Conservation (phyloP, 352 stramenopile genomes). For the Phytopythium litorale region DNA sequence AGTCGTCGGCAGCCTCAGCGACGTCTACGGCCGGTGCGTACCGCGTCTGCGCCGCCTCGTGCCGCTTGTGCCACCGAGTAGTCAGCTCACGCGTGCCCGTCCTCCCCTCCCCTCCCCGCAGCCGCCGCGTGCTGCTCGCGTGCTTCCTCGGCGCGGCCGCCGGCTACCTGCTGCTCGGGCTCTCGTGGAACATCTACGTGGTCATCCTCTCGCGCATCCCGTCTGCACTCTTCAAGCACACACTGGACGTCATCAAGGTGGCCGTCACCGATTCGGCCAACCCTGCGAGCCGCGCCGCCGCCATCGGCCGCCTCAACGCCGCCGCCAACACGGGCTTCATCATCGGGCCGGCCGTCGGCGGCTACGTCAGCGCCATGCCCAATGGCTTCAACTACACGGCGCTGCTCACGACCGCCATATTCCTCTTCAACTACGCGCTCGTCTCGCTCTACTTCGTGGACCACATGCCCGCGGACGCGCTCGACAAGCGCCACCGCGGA, state of each 20-base stretch:
- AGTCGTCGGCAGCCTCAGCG: conserved; percentile 66
- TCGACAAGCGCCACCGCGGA: neutral
- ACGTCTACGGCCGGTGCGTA: conserved; percentile 51
- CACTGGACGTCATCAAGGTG: conserved; percentile 76
- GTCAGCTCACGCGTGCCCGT: too few relatives aligned
- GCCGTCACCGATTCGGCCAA: conserved; percentile 57
- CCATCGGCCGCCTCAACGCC: conserved; percentile 71
- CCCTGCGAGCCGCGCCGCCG: conserved; percentile 23
- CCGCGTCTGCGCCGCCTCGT: too few relatives aligned
- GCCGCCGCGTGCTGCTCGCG: conserved; percentile 48
- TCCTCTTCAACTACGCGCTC: conserved; percentile 67
- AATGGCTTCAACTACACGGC: conserved; percentile 82
- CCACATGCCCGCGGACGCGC: conserved; percentile 4
- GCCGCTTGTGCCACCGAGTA: too few relatives aligned
- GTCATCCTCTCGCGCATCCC: conserved; percentile 72
- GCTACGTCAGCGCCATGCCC: conserved; percentile 60
- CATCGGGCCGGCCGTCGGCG: conserved; percentile 60
- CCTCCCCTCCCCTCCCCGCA: neutral
- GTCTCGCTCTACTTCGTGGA: conserved; percentile 53
- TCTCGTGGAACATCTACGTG: conserved; percentile 79
- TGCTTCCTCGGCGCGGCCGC: conserved; percentile 58
- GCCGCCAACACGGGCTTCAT: conserved; percentile 76
- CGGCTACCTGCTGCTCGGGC: conserved; percentile 63
- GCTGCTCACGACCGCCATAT: conserved; percentile 62
- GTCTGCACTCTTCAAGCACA: conserved; percentile 78